phyloP scores from a whole-genome alignment of 805 yeast species.

The Starmerella davenportii region DNA sequence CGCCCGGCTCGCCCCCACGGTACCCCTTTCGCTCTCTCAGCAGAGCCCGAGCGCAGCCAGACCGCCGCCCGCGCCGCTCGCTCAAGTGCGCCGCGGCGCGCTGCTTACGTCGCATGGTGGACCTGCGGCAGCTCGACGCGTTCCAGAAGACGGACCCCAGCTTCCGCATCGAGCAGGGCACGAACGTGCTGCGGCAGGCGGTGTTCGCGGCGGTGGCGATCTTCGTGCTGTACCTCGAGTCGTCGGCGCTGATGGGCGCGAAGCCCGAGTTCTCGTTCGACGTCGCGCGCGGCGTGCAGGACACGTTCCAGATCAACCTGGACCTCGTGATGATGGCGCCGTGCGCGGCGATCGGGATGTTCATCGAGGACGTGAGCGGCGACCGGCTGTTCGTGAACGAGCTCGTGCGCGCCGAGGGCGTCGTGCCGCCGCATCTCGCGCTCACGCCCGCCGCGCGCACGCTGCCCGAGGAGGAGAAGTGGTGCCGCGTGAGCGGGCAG shows the following conservation, averaged over 20 bases:
- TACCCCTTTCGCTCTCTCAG: too few species aligned
- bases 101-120: too few species aligned
- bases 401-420: constrained; percentile 39
- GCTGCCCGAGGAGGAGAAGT: constrained; percentile 19
- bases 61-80: too few species aligned
- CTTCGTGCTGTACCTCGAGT: constrained; percentile 62
- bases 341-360: constrained; percentile 56
- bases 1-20: too few species aligned
- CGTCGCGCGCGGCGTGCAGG: constrained; percentile 46
- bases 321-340: constrained; percentile 74
- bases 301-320: constrained; percentile 48
- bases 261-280: constrained; percentile 55
- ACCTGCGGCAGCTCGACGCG: constrained; percentile 48
- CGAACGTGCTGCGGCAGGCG: background rate
- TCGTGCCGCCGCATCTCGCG: background rate
- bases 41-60: too few species aligned
- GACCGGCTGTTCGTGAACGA: constrained; percentile 70
- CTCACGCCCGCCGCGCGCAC: background rate
- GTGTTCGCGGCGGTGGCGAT: constrained; percentile 22
- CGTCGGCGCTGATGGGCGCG: constrained; percentile 76
- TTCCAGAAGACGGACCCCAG: constrained; percentile 56
- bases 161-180: constrained; percentile 51
- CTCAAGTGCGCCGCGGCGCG: too few species aligned
- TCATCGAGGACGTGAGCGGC: constrained; percentile 56
- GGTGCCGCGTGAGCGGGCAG: constrained; percentile 73